phyloP scores from a whole-genome alignment of 1,284 basidiomycete genomes.

The Stereum hirsutum region DNA sequence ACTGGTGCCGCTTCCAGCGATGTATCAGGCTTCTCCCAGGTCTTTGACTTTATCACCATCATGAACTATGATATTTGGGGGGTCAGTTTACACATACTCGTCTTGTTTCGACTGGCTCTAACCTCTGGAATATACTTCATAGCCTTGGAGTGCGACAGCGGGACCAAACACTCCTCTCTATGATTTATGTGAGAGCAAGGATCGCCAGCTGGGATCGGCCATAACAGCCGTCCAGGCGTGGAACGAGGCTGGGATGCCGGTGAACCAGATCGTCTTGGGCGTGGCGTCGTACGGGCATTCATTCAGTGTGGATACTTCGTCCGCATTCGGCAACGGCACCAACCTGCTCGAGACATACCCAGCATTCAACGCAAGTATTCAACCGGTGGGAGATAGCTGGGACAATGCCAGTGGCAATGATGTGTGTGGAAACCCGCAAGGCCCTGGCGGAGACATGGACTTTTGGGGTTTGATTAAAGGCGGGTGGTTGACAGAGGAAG shows the following conservation, averaged over 20 bases:
- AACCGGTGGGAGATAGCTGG: conserved; percentile 44
- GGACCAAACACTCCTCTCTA: conserved; percentile 79
- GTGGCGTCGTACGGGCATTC: conserved; percentile 67
- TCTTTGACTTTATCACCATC: conserved; percentile 70
- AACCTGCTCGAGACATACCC: conserved; percentile 32
- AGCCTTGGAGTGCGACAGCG: conserved; percentile 32
- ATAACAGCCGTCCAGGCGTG: conserved; percentile 62
- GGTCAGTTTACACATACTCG: too few relatives aligned
- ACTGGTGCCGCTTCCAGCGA: conserved; percentile 47
- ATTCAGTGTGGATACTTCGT: conserved; percentile 27
- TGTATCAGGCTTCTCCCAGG: conserved; percentile 54
- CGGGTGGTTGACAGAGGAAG: conserved; percentile 43
- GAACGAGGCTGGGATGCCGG: conserved; percentile 68
- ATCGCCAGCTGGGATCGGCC: conserved; percentile 61
- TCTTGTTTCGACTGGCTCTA: too few relatives aligned
- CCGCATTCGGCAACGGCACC: conserved; percentile 23
- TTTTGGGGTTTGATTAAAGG: conserved; percentile 45
- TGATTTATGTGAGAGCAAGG: conserved; percentile 55
- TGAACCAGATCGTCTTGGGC: conserved; percentile 66
- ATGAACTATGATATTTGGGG: conserved; percentile 85
- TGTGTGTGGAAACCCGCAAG: conserved; percentile 38
- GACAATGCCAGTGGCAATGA: conserved; percentile 32
- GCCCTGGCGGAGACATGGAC: conserved; percentile 36
- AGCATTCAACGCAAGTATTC: conserved; percentile 29
- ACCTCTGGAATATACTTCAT: too few relatives aligned